phyloP scores from a whole-genome alignment of 108 stramenopile genomes.

The Nitzschia sp. region DNA sequence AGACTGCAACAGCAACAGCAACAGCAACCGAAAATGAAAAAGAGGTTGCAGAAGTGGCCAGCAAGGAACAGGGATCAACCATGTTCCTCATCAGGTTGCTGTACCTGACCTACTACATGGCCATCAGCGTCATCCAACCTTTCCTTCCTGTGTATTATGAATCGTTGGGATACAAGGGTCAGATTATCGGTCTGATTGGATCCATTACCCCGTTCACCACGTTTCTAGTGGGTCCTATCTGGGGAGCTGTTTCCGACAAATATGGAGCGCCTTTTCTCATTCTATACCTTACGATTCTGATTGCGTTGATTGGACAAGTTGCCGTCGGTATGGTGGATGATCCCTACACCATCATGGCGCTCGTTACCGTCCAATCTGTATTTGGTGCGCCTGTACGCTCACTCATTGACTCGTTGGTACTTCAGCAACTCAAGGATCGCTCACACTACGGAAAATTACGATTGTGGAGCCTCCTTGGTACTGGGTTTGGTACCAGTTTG shows the following conservation, averaged over 20 bases:
- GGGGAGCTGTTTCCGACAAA: slow-evolving; percentile 55
- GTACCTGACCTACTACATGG: slow-evolving; percentile 87
- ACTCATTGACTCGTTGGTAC: slow-evolving; percentile 87
- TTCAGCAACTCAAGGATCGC: slow-evolving; percentile 61
- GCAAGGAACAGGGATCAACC: neutral
- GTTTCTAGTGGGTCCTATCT: slow-evolving; percentile 88
- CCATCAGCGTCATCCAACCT: slow-evolving; percentile 81
- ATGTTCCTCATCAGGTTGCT: slow-evolving; percentile 47
- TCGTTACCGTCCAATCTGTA: slow-evolving; percentile 78
- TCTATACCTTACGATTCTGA: slow-evolving; percentile 68
- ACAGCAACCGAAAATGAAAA: too few species aligned
- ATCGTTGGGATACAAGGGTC: slow-evolving; percentile 76
- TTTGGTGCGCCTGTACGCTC: slow-evolving; percentile 91
- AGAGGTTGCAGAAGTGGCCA: too few species aligned
- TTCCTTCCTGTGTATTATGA: slow-evolving; percentile 93
- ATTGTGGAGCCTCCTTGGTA: slow-evolving; percentile 92
- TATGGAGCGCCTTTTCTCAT: slow-evolving; percentile 13
- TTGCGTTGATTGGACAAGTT: slow-evolving; percentile 70
- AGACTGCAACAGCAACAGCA: too few species aligned
- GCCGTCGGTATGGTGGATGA: slow-evolving; percentile 52
- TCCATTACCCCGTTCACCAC: slow-evolving; percentile 90
- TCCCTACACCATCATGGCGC: slow-evolving; percentile 55
- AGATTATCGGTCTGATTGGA: slow-evolving; percentile 82
- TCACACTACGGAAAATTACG: slow-evolving; percentile 86
- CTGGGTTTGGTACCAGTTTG: slow-evolving; percentile 78